phyloP scores from a whole-genome alignment of 1,284 basidiomycete genomes.

The Ceratobasidium sp. region DNA sequence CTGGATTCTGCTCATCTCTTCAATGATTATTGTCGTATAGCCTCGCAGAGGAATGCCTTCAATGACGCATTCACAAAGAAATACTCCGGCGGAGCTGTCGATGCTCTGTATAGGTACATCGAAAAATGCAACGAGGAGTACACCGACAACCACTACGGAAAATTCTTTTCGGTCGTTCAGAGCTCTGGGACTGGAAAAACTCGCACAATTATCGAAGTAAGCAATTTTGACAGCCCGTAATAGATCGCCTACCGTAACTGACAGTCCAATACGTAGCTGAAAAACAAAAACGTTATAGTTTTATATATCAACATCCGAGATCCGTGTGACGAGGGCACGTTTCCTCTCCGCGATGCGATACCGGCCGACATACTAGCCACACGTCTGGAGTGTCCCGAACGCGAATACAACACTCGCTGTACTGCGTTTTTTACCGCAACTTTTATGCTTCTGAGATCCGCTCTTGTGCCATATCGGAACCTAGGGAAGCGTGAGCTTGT shows the following conservation, averaged over 20 bases:
- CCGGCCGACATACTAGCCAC: neutral
- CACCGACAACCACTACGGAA: neutral
- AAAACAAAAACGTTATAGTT: neutral
- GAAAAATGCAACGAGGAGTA: neutral
- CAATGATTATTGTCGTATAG: neutral
- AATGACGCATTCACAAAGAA: neutral
- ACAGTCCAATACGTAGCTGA: neutral
- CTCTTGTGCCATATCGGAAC: neutral
- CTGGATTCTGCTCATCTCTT: too few species aligned
- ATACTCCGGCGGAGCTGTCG: neutral
- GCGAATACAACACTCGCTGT: neutral
- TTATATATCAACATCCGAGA: slow-evolving; percentile 29
- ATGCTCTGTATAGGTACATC: slow-evolving; percentile 9
- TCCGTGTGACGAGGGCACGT: neutral
- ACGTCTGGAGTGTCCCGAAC: neutral
- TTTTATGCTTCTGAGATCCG: neutral
- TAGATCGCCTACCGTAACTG: too few species aligned
- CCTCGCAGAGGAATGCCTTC: neutral
- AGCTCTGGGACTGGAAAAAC: slow-evolving; percentile 37
- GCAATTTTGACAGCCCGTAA: neutral
- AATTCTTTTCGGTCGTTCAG: slow-evolving; percentile 29
- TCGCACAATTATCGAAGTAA: slow-evolving; percentile 22
- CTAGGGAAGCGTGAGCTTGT: too few species aligned
- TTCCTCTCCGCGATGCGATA: neutral
- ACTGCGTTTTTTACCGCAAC: slow-evolving; percentile 2